Evolutionary conservation across 2,329 filamentous ascomycete genomes (phyloP).

Genomic region (Exophiala mesophila): DNA sequence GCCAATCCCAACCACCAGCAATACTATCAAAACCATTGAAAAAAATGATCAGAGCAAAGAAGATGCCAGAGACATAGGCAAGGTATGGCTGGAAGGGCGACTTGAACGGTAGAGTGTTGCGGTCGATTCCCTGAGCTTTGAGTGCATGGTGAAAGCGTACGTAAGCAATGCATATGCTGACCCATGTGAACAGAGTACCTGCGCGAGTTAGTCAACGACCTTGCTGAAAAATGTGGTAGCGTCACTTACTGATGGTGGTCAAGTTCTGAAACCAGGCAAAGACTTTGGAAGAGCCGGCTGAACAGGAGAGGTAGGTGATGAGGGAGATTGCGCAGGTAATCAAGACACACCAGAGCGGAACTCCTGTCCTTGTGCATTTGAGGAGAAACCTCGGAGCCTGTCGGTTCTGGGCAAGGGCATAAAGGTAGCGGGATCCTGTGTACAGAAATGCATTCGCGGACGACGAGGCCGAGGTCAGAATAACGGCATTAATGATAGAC

Average conservation of each 20-base stretch:
- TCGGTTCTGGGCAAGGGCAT: conserved; percentile 42
- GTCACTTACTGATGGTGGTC: conserved; percentile 30
- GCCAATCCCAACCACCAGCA: conserved; percentile 37
- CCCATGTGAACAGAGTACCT: conserved; percentile 58
- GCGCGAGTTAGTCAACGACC: conserved; percentile 34
- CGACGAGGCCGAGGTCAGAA: conserved; percentile 67
- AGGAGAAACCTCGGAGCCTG: conserved; percentile 54
- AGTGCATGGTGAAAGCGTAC: conserved; percentile 66
- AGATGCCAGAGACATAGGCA: conserved; percentile 56
- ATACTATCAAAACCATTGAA: conserved; percentile 59
- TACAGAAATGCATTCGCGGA: conserved; percentile 64
- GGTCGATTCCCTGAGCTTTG: conserved; percentile 61
- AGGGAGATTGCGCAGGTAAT: conserved; percentile 62
- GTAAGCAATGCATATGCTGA: conserved; percentile 64
- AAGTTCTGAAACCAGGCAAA: conserved; percentile 67
- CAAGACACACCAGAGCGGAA: conserved; percentile 61
- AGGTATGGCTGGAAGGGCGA: conserved; percentile 64
- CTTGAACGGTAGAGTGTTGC: conserved; percentile 62
- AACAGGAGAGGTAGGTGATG: conserved; percentile 67
- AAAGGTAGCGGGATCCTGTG: conserved; percentile 49
- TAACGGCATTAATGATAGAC: conserved; percentile 68
- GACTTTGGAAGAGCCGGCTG: conserved; percentile 58
- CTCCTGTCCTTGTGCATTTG: conserved; percentile 56
- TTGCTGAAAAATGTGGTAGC: conserved; percentile 32
- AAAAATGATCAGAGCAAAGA: conserved; percentile 55